Evolutionary conservation across 768 basidiomycete species (phyloP).

Genomic region (Leccinum rimulosum): DNA sequence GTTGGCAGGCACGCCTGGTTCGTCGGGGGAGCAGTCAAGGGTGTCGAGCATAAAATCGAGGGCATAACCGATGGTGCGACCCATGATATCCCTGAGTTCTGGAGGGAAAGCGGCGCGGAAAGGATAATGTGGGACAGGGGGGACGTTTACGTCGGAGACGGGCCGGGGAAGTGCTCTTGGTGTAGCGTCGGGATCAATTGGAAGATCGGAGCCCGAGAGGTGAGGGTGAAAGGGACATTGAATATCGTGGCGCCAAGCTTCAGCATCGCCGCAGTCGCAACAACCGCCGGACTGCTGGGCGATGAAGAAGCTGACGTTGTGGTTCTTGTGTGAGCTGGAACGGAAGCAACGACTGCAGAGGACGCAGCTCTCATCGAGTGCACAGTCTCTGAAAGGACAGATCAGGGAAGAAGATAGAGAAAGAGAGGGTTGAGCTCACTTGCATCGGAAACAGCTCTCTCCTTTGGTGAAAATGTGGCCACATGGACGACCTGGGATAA

Average conservation of each 20-base stretch:
- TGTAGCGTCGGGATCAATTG: slow-evolving; percentile 31
- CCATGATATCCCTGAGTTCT: slow-evolving; percentile 73
- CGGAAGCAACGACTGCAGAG: slow-evolving; percentile 90
- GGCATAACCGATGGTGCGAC: slow-evolving; percentile 68
- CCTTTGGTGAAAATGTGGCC: slow-evolving; percentile 87
- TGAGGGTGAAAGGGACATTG: slow-evolving; percentile 77
- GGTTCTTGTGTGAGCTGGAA: slow-evolving; percentile 78
- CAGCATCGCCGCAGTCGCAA: slow-evolving; percentile 92
- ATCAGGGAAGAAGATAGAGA: slow-evolving; percentile 3
- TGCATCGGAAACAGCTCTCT: slow-evolving; percentile 92
- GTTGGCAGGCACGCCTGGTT: slow-evolving; percentile 60
- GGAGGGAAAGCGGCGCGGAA: slow-evolving; percentile 54
- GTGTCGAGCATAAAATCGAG: slow-evolving; percentile 84
- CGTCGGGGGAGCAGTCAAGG: slow-evolving; percentile 78
- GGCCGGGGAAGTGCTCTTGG: slow-evolving; percentile 42
- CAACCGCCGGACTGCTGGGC: slow-evolving; percentile 89
- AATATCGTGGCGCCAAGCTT: slow-evolving; percentile 76
- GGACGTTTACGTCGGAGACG: slow-evolving; percentile 47
- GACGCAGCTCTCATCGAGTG: slow-evolving; percentile 85
- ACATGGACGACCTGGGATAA: slow-evolving; percentile 72
- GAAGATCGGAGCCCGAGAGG: slow-evolving; percentile 19
- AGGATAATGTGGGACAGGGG: slow-evolving; percentile 59
- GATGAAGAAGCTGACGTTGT: slow-evolving; percentile 93
- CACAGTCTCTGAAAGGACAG: slow-evolving; percentile 69
- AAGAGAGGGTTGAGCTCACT: slow-evolving; percentile 50